These are phyloP conservation scores for Heterococcus sp. DNA, from an alignment of 108 stramenopile species.

Conservation along the genomic window DNA sequence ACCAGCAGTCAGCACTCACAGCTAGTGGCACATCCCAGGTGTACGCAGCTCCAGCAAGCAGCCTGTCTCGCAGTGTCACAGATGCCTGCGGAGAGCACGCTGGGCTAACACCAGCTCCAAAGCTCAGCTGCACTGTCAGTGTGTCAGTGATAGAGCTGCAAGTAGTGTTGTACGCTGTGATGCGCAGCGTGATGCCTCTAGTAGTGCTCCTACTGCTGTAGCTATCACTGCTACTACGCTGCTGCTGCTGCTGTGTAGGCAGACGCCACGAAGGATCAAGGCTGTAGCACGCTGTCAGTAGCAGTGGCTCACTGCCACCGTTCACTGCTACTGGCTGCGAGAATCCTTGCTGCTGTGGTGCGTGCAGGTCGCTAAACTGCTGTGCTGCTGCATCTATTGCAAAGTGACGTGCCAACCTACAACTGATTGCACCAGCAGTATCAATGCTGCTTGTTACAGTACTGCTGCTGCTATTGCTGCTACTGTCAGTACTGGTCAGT, in stretches of 20 bases:
- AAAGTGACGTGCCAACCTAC: too few relatives aligned
- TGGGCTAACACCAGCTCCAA: constrained; percentile 25
- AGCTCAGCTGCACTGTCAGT: constrained; percentile 21
- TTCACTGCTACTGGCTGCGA: constrained; percentile 18
- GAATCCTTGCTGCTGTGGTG: too few relatives aligned
- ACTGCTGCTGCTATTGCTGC: too few relatives aligned
- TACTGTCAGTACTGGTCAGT: too few relatives aligned
- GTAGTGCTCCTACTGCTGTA: neutral
- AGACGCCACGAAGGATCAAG: neutral
- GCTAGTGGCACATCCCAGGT: neutral
- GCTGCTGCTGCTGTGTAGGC: too few relatives aligned
- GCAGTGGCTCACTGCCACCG: constrained; percentile 34
- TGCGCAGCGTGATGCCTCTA: constrained; percentile 2
- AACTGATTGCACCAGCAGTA: too few relatives aligned
- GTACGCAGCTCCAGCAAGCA: neutral
- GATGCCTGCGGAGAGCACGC: constrained; percentile 1
- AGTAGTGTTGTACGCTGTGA: constrained; percentile 23
- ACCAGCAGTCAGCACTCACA: neutral
- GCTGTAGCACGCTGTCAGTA: constrained; percentile 15
- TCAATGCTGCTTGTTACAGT: too few relatives aligned
- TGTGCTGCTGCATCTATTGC: too few relatives aligned
- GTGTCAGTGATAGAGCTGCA: constrained; percentile 10
- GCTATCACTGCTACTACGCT: neutral
- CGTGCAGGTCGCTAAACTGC: too few relatives aligned
- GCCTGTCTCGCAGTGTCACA: neutral